Conservation (phyloP, 805 yeast genomes). For the Pichia nanzhaoensis region DNA sequence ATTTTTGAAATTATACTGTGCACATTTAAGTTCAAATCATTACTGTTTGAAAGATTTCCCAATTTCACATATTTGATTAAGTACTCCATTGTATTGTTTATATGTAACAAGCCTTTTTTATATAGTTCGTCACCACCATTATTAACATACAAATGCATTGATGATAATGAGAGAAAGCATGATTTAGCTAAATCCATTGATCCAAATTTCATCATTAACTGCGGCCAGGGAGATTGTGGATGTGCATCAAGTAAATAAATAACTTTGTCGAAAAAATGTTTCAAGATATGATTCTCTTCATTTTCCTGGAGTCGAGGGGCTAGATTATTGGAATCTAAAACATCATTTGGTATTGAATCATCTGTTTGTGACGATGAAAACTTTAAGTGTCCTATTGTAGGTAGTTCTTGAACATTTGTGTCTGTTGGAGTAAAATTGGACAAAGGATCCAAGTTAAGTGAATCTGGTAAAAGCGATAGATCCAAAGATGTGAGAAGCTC, state of each 20-base stretch:
- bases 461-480: constrained; percentile 1
- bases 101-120: constrained; percentile 45
- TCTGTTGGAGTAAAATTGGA: too few species aligned
- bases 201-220: constrained; percentile 48
- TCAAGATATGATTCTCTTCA: constrained; percentile 49
- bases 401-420: too few species aligned
- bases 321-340: constrained; percentile 24
- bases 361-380: background rate
- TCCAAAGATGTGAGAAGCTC: constrained; percentile 5
- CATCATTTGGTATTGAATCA: background rate
- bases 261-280: constrained; percentile 48
- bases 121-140: constrained; percentile 47
- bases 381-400: too few species aligned
- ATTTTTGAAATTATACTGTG: constrained; percentile 32
- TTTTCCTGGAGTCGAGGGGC: constrained; percentile 10
- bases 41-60: background rate
- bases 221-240: constrained; percentile 58
- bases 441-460: too few species aligned
- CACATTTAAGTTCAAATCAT: constrained; percentile 22
- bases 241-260: constrained; percentile 51
- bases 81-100: constrained; percentile 51
- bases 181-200: constrained; percentile 52
- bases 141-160: constrained; percentile 52
- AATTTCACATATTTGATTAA: constrained; percentile 38
- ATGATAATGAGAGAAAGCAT: constrained; percentile 49